Percentiles rank a stretch among this genome's conserved stretches.
Evolutionary conservation across 768 basidiomycete species (phyloP).

Genomic region (Rickenella mellea): DNA sequence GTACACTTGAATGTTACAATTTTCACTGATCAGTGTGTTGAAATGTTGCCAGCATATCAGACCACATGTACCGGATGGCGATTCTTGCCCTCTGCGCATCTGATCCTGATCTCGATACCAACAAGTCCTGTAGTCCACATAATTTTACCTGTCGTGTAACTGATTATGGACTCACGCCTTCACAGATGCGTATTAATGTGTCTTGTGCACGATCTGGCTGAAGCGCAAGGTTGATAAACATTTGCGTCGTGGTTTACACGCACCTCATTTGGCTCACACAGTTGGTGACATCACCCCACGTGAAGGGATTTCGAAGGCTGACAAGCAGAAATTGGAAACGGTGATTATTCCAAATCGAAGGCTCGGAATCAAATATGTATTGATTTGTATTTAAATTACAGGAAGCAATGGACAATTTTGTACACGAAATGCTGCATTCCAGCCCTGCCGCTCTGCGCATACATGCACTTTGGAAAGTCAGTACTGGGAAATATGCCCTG

Average conservation of each 20-base stretch:
- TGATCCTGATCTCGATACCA: slow-evolving; percentile 57
- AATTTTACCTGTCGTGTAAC: neutral
- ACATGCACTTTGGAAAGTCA: slow-evolving; percentile 59
- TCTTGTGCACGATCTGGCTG: slow-evolving; percentile 90
- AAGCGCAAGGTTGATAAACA: slow-evolving; percentile 79
- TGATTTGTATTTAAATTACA: slow-evolving; percentile 17
- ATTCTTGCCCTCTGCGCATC: slow-evolving; percentile 85
- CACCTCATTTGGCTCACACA: slow-evolving; percentile 13
- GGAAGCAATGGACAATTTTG: slow-evolving; percentile 88
- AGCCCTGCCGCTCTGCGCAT: slow-evolving; percentile 62
- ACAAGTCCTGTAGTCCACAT: slow-evolving; percentile 38
- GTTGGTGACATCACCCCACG: slow-evolving; percentile 92
- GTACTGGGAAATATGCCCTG: slow-evolving; percentile 6
- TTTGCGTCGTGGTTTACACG: neutral
- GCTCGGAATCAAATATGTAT: slow-evolving; percentile 4
- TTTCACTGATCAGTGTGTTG: neutral
- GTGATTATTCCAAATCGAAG: slow-evolving; percentile 25
- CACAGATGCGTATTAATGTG: slow-evolving; percentile 80
- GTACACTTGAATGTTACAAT: slow-evolving; percentile 25
- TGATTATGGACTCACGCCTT: neutral
- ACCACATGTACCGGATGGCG: slow-evolving; percentile 98
- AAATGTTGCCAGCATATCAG: slow-evolving; percentile 56
- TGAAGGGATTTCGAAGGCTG: slow-evolving; percentile 74
- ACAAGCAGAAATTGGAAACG: slow-evolving; percentile 70
- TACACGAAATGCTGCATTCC: slow-evolving; percentile 80